These are phyloP conservation scores for Verticillium dahliae DNA, from an alignment of 2,329 filamentous ascomycete species.

Conservation along the genomic window DNA sequence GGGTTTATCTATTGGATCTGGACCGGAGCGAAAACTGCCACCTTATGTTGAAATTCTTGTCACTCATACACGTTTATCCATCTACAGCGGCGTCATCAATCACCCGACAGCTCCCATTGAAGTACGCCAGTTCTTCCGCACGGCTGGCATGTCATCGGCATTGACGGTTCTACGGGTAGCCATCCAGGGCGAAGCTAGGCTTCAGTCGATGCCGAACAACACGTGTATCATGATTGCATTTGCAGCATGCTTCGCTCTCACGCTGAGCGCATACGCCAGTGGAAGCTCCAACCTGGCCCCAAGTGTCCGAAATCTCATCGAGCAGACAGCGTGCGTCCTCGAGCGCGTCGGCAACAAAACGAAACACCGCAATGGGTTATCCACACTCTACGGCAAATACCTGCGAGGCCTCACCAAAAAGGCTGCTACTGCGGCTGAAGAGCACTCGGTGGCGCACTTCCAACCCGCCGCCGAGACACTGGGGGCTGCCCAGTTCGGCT, in stretches of 20 bases:
- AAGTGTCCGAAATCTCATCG: constrained; percentile 57
- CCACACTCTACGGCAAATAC: constrained; percentile 41
- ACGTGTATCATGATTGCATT: constrained; percentile 76
- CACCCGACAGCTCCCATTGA: constrained; percentile 64
- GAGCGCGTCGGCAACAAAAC: constrained; percentile 63
- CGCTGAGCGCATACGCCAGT: constrained; percentile 52
- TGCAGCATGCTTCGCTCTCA: constrained; percentile 62
- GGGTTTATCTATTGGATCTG: constrained; percentile 49
- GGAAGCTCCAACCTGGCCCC: constrained; percentile 53
- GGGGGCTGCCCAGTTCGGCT: constrained; percentile 9
- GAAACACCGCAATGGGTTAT: constrained; percentile 60
- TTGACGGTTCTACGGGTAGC: constrained; percentile 70
- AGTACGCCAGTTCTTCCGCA: constrained; percentile 67
- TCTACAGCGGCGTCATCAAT: constrained; percentile 69
- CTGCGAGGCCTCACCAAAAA: constrained; percentile 35
- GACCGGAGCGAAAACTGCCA: constrained; percentile 51
- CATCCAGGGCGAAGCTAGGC: constrained; percentile 62
- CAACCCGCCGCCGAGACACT: constrained; percentile 1
- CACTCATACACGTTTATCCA: constrained; percentile 66
- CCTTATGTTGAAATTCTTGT: constrained; percentile 72
- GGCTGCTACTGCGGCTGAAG: constrained; percentile 18
- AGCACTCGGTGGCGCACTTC: constrained; percentile 1
- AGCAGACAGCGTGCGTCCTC: constrained; percentile 62
- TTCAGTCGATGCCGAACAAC: constrained; percentile 74
- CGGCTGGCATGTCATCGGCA: constrained; percentile 63